Conservation (phyloP, 495 filamentous ascomycete genomes). For the Aspergillus wentii region DNA sequence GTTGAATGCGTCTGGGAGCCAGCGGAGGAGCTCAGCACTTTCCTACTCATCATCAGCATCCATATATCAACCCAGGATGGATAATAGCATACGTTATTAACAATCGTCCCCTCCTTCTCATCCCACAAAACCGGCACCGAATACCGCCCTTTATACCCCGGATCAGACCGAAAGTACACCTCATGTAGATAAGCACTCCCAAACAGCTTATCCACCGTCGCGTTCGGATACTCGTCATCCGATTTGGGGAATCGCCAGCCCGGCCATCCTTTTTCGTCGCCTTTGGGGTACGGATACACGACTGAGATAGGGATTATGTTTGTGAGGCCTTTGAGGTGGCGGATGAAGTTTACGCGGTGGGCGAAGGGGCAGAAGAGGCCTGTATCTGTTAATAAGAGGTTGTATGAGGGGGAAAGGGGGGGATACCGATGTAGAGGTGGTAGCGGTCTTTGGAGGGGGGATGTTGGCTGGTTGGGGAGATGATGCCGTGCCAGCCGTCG, state of each 20-base stretch:
- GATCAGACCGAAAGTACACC: slow-evolving; percentile 48
- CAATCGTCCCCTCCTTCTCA: slow-evolving; percentile 38
- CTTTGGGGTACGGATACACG: slow-evolving; percentile 70
- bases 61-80: no score
- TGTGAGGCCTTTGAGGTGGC: slow-evolving; percentile 73
- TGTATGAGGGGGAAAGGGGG: no score
- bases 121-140: slow-evolving; percentile 56
- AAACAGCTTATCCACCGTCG: slow-evolving; percentile 48
- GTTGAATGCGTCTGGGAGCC: slow-evolving; percentile 46
- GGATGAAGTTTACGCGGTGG: slow-evolving; percentile 53
- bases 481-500: slow-evolving; percentile 41
- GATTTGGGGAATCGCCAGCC: slow-evolving; percentile 47
- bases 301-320: slow-evolving; percentile 62
- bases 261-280: slow-evolving; percentile 42
- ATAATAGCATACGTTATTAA: no score
- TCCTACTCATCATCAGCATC: slow-evolving; percentile 22
- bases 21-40: slow-evolving; percentile 47
- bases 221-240: slow-evolving; percentile 44
- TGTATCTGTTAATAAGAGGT: no score
- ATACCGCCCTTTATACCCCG: slow-evolving; percentile 48
- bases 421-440: slow-evolving; percentile 76
- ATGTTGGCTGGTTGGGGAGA: slow-evolving; percentile 37
- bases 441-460: slow-evolving; percentile 69
- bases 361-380: slow-evolving; percentile 59
- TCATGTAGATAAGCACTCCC: slow-evolving; percentile 45